Evolutionary conservation across 2,329 filamentous ascomycete species (phyloP).

Genomic region (Claviceps arundinis): DNA sequence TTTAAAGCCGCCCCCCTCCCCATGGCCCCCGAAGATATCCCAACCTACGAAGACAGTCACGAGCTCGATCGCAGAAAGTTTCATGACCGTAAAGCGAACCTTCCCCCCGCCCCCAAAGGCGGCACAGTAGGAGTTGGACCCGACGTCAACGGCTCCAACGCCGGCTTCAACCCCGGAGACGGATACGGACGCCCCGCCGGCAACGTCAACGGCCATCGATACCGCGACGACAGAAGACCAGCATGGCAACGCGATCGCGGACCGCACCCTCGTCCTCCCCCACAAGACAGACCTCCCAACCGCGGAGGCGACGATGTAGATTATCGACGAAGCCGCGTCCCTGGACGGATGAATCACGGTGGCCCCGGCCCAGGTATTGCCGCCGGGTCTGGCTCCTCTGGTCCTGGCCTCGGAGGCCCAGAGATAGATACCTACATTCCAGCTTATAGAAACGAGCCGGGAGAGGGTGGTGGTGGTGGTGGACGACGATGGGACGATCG

Average conservation of each 20-base stretch:
- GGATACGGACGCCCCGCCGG: constrained; percentile 35
- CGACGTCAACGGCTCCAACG: constrained; percentile 32
- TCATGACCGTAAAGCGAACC: constrained; percentile 68
- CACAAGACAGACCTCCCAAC: constrained; percentile 20
- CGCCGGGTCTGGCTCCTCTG: not conserved
- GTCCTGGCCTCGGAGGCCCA: not conserved
- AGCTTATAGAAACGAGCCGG: constrained; percentile 23
- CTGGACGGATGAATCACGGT: constrained; percentile 10
- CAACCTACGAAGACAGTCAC: constrained; percentile 84
- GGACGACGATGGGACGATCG: constrained; percentile 23
- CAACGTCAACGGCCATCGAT: constrained; percentile 29
- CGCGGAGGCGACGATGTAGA: constrained; percentile 24
- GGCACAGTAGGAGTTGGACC: constrained; percentile 74
- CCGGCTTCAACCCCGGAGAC: constrained; percentile 38
- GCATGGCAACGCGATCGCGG: constrained; percentile 43
- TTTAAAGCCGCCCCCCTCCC: constrained; percentile 71
- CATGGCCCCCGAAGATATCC: constrained; percentile 73
- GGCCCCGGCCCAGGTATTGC: not conserved
- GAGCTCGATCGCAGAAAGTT: constrained; percentile 91
- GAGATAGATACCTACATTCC: constrained; percentile 40
- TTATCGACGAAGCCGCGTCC: constrained; percentile 28
- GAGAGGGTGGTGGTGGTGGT: constrained; percentile 18
- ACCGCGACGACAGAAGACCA: constrained; percentile 35
- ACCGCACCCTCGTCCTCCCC: constrained; percentile 37
- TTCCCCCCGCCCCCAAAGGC: constrained; percentile 83